phyloP scores from a whole-genome alignment of 1,284 basidiomycete genomes.

The Rhodotorula sp. region DNA sequence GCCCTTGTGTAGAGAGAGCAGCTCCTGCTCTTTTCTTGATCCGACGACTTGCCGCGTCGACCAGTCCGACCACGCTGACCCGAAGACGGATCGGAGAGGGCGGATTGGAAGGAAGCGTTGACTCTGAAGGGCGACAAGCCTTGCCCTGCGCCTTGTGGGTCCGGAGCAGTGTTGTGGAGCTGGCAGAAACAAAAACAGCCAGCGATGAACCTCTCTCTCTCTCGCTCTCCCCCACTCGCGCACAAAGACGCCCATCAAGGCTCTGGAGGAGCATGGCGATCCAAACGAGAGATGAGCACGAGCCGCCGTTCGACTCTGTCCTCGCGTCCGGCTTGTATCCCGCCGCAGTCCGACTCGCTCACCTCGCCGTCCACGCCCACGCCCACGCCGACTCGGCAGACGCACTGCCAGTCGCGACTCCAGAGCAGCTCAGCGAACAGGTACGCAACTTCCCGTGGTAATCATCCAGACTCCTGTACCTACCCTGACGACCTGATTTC shows the following conservation, averaged over 20 bases:
- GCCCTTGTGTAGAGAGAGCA: too few relatives aligned
- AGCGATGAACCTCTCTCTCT: too few relatives aligned
- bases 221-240: background rate
- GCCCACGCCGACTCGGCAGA: background rate
- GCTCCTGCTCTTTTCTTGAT: too few relatives aligned
- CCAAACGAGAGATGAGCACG: background rate
- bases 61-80: too few relatives aligned
- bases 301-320: background rate
- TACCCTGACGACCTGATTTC: background rate
- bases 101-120: too few relatives aligned
- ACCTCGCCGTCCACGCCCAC: background rate
- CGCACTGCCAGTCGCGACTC: background rate
- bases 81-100: too few relatives aligned
- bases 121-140: too few relatives aligned
- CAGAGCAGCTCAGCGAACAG: slow-evolving; percentile 20
- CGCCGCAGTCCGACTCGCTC: slow-evolving; percentile 3
- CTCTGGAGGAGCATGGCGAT: background rate
- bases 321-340: slow-evolving; percentile 5
- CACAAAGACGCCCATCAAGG: background rate
- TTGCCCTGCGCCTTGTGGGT: too few relatives aligned
- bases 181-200: too few relatives aligned
- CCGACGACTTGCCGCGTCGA: too few relatives aligned
- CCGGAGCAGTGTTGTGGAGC: too few relatives aligned
- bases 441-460: background rate
- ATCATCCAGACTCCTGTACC: background rate